Conservation (phyloP, 768 basidiomycete species). For the Trametes maxima region DNA sequence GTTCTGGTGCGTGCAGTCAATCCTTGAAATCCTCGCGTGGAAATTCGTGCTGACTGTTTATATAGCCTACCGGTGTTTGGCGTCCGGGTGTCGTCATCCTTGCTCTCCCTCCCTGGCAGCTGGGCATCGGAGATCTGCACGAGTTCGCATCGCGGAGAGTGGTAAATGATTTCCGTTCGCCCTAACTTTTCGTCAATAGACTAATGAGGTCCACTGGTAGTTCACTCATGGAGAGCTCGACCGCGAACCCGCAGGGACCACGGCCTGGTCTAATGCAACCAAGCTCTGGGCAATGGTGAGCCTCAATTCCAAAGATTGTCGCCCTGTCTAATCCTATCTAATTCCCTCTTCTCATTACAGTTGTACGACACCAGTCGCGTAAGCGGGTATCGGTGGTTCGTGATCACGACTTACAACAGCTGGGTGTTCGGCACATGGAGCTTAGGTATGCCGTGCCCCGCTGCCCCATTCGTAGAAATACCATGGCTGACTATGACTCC, state of each 20-base stretch:
- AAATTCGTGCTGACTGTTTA: neutral
- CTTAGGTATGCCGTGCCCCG: neutral
- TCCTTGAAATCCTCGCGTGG: no score
- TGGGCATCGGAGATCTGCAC: constrained; percentile 9
- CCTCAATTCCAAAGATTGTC: neutral
- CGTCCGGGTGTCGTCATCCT: constrained; percentile 13
- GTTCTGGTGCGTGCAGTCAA: neutral
- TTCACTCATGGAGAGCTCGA: neutral
- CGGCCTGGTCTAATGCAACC: constrained; percentile 8
- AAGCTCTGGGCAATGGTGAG: constrained; percentile 18
- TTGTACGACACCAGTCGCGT: constrained; percentile 12
- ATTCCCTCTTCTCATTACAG: neutral
- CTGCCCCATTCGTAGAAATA: neutral
- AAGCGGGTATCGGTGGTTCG: constrained; percentile 14
- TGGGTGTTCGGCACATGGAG: constrained; percentile 23
- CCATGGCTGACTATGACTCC: no score
- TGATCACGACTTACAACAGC: constrained; percentile 15
- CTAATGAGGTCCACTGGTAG: neutral
- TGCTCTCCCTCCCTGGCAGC: constrained; percentile 13
- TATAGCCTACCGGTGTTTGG: neutral
- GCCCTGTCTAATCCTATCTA: neutral
- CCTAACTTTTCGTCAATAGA: no score
- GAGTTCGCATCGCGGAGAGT: neutral
- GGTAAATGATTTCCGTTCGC: neutral
- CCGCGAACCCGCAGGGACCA: neutral